A percentile compares a stretch with the other conserved stretches of the same genome.
Evolutionary conservation across 805 yeast species (phyloP).

Genomic region (Priceomyces carsonii): DNA sequence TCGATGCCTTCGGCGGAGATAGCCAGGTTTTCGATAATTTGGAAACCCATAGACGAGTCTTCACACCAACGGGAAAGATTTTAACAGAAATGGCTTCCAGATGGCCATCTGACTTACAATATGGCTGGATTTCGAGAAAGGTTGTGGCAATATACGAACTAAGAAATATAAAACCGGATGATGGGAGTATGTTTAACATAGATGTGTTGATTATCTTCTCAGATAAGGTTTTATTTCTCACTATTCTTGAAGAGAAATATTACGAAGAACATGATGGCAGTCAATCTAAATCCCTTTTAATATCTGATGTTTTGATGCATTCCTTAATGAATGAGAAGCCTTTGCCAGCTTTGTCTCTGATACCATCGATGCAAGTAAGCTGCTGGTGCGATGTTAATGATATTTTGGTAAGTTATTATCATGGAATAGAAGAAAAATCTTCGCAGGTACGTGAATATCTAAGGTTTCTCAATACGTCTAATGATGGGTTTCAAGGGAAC

Average conservation of each 20-base stretch:
- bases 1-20: constrained; percentile 75
- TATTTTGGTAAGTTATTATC: constrained; percentile 50
- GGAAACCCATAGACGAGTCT: constrained; percentile 53
- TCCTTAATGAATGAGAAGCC: constrained; percentile 86
- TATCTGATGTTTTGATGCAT: constrained; percentile 85
- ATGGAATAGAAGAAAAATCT: constrained; percentile 12
- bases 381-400: constrained; percentile 67
- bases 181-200: constrained; percentile 12
- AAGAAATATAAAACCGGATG: constrained; percentile 21
- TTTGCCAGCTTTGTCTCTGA: constrained; percentile 42
- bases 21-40: constrained; percentile 20
- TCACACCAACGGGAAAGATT: constrained; percentile 90
- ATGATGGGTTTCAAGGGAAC: constrained; percentile 24
- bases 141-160: constrained; percentile 73
- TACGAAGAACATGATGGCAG: constrained; percentile 20
- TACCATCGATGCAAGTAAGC: constrained; percentile 70
- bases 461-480: constrained; percentile 26
- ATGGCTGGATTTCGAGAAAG: constrained; percentile 84
- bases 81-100: constrained; percentile 78
- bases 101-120: constrained; percentile 87
- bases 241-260: constrained; percentile 47
- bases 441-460: constrained; percentile 20
- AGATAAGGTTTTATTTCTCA: constrained; percentile 70
- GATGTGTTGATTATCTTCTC: constrained; percentile 77
- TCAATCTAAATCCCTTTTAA: constrained; percentile 49